Evolutionary conservation across 352 stramenopile species (phyloP).

Genomic region (Pythium myriotylum): DNA sequence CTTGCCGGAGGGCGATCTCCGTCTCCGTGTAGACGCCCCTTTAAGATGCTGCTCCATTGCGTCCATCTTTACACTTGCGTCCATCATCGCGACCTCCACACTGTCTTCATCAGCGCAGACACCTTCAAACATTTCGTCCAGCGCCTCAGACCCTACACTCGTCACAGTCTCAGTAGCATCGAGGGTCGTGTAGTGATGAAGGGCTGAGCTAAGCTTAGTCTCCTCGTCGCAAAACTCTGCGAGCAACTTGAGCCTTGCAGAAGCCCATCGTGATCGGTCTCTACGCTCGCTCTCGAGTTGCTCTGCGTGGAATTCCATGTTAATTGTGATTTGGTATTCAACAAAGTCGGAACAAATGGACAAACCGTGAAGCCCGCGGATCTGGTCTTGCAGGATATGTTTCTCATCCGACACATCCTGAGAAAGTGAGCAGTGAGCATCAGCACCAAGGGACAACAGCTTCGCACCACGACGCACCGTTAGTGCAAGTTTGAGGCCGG

Average conservation of each 20-base stretch:
- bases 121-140: conserved; percentile 8
- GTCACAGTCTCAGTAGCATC: conserved; percentile 2
- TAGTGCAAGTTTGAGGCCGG: conserved; percentile 50
- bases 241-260: conserved; percentile 65
- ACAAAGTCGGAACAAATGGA: neutral
- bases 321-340: neutral
- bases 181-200: conserved; percentile 22
- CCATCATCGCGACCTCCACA: conserved; percentile 6
- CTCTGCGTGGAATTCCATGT: conserved; percentile 34
- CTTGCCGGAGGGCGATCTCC: neutral
- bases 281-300: conserved; percentile 64
- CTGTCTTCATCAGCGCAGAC: conserved; percentile 6
- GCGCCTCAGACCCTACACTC: conserved; percentile 5
- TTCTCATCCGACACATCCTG: conserved; percentile 66
- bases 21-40: neutral
- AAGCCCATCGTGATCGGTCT: conserved; percentile 70
- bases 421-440: neutral
- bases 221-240: conserved; percentile 85
- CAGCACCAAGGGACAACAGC: neutral
- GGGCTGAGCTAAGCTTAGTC: conserved; percentile 51
- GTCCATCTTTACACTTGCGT: conserved; percentile 18
- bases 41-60: conserved; percentile 7
- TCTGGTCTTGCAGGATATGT: conserved; percentile 48
- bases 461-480: conserved; percentile 27
- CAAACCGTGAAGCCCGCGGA: conserved; percentile 53